Evolutionary conservation across 129 eudicot species (phyloP), one percentile per base, ranked within the genome.

Genomic region (Rutidosis leptorrhynchoides): DNA sequence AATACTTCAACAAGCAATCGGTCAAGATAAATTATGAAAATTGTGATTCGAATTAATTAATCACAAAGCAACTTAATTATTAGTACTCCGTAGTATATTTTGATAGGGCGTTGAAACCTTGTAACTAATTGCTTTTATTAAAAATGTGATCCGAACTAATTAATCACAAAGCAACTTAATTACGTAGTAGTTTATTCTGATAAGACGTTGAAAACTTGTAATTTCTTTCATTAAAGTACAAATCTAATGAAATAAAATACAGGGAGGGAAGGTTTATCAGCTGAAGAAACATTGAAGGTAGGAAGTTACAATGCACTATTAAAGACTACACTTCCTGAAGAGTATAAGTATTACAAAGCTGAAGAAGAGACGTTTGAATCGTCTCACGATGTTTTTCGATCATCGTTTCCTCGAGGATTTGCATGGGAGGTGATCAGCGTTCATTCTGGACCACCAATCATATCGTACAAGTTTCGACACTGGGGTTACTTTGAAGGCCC

Each of bases 401-500:
- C 90, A 1, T 90, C 94, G 0, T 82, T 91, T 59, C 96, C 96
- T 0, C 79, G 96, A 2, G 96, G 97, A 29, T 90, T 90, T 62
- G 90, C 97, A 0, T 90, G 97, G 97, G 97, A 90, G 57, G 97
- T 91, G 25, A 57, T 85, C 3, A 65, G 81, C 21, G 96, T 91
- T 25, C 82, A 91, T 51, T 87, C 97, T 0, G 96, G 96, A 15
- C 97, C 97, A 1, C 97, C 96, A 0, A 68, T 78, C 43, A 81
- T 85, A 15, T 45, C 97, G 0, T 87, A 79, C 84, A 91, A 91
- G 60, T 91, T 91, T 67, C 77, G 97, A 74, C 97, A 91, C 63
- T 91, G 97, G 96, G 97, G 97, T 48, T 91, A 57, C 77, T 87
- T 91, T 27, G 96, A 91, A 70, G 97, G 97, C 1, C 95, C 90